Percentiles rank a stretch among this genome's conserved stretches.
These are phyloP conservation scores for Pseudotulostoma volvatum DNA, from an alignment of 495 filamentous ascomycete species.

Conservation along the genomic window DNA sequence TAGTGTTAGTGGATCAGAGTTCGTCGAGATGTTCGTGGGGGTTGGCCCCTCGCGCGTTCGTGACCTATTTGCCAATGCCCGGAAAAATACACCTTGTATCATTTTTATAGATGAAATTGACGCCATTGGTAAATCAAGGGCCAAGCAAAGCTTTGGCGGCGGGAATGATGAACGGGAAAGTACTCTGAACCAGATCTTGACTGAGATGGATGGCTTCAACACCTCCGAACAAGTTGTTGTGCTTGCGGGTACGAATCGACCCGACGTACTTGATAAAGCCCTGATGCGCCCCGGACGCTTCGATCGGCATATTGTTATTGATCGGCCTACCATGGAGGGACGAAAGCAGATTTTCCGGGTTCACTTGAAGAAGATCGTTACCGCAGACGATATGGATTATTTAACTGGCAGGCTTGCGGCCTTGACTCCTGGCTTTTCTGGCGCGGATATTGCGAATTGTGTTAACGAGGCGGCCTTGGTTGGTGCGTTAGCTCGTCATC, in stretches of 20 bases:
- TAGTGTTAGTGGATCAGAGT: slow-evolving; percentile 95
- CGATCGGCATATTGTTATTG: slow-evolving; percentile 87
- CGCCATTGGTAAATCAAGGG: slow-evolving; percentile 81
- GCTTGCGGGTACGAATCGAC: slow-evolving; percentile 90
- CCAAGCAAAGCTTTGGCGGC: slow-evolving; percentile 59
- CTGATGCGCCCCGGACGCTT: slow-evolving; percentile 94
- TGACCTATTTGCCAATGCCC: slow-evolving; percentile 84
- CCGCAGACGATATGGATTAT: slow-evolving; percentile 72
- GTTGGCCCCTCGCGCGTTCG: slow-evolving; percentile 90
- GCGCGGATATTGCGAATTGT: slow-evolving; percentile 95
- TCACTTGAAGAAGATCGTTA: slow-evolving; percentile 83
- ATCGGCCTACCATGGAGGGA: slow-evolving; percentile 89
- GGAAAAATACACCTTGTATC: slow-evolving; percentile 94
- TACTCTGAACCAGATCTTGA: slow-evolving; percentile 94
- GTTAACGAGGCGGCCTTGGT: slow-evolving; percentile 95
- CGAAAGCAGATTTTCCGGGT: slow-evolving; percentile 92
- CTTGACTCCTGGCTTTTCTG: slow-evolving; percentile 87
- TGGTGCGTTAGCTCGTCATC: slow-evolving; percentile 41
- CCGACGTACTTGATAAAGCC: slow-evolving; percentile 87
- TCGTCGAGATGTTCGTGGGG: slow-evolving; percentile 99
- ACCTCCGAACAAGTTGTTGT: slow-evolving; percentile 94
- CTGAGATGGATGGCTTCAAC: slow-evolving; percentile 99
- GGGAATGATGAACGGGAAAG: slow-evolving; percentile 95
- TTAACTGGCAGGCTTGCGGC: slow-evolving; percentile 75
- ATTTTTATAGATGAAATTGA: slow-evolving; percentile 99